A percentile compares a stretch with the other conserved stretches of the same genome.
phyloP scores from a whole-genome alignment of 176 grass and related monocot genomes.

The Eremochloa ophiuroides region DNA sequence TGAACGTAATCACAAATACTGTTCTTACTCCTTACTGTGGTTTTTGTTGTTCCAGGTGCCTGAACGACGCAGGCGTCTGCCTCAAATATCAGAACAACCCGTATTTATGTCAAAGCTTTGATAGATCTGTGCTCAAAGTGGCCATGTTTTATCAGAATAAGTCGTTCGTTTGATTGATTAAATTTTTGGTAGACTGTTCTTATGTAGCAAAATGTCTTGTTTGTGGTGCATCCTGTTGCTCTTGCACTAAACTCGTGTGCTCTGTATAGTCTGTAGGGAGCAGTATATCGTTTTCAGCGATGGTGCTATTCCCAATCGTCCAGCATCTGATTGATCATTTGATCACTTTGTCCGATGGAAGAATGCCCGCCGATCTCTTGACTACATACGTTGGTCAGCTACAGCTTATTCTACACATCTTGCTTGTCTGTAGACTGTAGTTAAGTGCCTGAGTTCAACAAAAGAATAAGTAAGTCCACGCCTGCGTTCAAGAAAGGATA shows the following conservation, averaged over 20 bases:
- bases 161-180: slow-evolving; percentile 15
- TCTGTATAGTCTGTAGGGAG: neutral
- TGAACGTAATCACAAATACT: neutral
- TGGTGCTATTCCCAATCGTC: neutral
- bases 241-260: neutral
- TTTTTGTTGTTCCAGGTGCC: slow-evolving; percentile 20
- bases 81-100: neutral
- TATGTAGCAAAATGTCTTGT: neutral
- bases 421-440: neutral
- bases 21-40: slow-evolving; percentile 24
- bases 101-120: slow-evolving; percentile 34
- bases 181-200: neutral
- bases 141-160: neutral
- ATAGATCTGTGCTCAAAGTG: neutral
- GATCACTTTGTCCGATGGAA: neutral
- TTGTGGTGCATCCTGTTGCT: neutral
- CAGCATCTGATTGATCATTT: neutral
- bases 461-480: neutral
- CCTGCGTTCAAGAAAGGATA: neutral
- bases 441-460: neutral
- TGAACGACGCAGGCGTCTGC: neutral
- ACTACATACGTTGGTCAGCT: neutral
- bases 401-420: neutral
- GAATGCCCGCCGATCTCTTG: neutral
- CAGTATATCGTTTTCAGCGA: slow-evolving; percentile 3